Conservation (phyloP, 208 protist species). For the Leishmania arabica region DNA sequence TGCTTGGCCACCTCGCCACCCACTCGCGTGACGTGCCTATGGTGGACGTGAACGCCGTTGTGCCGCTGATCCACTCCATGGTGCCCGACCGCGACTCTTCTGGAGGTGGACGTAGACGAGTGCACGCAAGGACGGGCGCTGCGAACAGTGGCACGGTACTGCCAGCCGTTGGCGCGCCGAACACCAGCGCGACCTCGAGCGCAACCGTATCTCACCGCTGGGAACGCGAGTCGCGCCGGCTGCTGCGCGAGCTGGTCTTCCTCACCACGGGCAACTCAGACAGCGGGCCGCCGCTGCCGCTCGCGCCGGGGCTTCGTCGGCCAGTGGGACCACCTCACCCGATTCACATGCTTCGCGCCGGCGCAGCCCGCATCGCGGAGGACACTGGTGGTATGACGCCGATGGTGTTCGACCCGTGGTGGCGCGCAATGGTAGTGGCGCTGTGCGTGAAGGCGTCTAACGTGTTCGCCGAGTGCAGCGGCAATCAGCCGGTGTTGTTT, state of each 20-base stretch:
- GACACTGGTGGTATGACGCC: conserved; percentile 48
- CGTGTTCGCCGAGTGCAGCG: conserved; percentile 75
- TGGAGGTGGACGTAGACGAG: background rate
- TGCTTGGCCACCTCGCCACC: conserved; percentile 35
- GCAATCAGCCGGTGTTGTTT: conserved; percentile 31
- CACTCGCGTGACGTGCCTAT: conserved; percentile 51
- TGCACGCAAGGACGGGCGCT: background rate
- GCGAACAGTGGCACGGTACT: background rate
- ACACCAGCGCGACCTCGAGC: background rate
- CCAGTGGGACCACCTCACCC: conserved; percentile 44
- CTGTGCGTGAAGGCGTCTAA: conserved; percentile 79
- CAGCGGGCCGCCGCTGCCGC: conserved; percentile 16
- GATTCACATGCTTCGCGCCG: conserved; percentile 43
- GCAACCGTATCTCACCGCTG: conserved; percentile 17
- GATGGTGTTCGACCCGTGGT: conserved; percentile 89
- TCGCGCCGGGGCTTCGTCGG: conserved; percentile 32
- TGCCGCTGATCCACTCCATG: conserved; percentile 52
- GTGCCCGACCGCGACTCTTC: background rate
- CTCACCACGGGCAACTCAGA: conserved; percentile 48
- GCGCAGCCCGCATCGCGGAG: conserved; percentile 36
- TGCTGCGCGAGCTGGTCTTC: conserved; percentile 56
- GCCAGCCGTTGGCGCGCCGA: background rate
- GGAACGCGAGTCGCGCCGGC: conserved; percentile 45
- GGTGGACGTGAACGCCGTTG: conserved; percentile 79
- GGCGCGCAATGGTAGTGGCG: conserved; percentile 81